These are phyloP conservation scores for Cornus florida DNA, from an alignment of 148 eudicot species.

Conservation along the genomic window DNA sequence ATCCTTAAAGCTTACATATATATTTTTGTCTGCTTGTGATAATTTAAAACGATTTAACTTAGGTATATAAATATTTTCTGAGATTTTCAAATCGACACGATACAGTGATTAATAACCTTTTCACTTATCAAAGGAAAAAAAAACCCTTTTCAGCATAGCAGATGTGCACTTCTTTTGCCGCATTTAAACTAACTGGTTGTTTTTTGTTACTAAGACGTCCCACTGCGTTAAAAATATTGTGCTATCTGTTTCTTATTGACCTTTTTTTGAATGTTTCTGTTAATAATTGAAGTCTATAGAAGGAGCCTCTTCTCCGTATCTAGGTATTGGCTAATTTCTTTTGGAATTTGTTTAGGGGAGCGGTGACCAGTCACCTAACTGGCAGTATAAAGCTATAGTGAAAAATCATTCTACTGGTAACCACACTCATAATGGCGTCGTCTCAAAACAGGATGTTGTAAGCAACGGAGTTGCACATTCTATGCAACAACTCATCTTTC, in stretches of 20 bases:
- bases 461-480: conserved; percentile 58
- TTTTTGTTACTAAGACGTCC: background rate
- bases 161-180: background rate
- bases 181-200: background rate
- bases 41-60: background rate
- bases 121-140: background rate
- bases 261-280: background rate
- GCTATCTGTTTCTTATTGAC: background rate
- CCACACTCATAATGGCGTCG: conserved; percentile 54
- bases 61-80: too few species aligned
- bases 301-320: background rate
- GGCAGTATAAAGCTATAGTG: conserved; percentile 39
- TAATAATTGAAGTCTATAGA: background rate
- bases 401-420: conserved; percentile 55
- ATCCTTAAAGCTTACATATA: background rate
- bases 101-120: background rate
- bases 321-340: conserved; percentile 13
- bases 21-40: background rate
- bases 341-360: conserved; percentile 41
- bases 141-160: background rate
- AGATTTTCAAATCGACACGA: too few species aligned
- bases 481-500: conserved; percentile 27
- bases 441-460: conserved; percentile 54
- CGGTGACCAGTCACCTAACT: conserved; percentile 57
- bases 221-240: background rate